phyloP scores from a whole-genome alignment of 192 early-diverging fungal genomes.

The Coemansia sp. region DNA sequence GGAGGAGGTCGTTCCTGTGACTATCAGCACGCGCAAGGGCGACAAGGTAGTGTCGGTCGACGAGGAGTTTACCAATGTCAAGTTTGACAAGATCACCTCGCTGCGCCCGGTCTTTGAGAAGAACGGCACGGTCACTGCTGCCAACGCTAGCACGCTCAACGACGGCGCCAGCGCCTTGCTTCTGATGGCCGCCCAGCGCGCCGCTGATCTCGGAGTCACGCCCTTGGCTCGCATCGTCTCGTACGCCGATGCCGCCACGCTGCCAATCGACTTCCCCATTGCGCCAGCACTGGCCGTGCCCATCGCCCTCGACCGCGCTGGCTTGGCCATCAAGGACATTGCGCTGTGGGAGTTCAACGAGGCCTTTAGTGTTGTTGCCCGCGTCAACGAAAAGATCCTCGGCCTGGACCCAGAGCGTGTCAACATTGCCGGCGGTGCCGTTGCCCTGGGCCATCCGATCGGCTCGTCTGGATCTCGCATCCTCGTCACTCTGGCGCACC shows the following conservation, averaged over 20 bases:
- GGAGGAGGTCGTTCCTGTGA: constrained; percentile 84
- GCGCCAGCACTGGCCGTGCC: constrained; percentile 93
- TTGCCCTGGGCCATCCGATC: constrained; percentile 81
- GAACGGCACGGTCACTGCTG: constrained; percentile 92
- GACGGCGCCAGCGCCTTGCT: constrained; percentile 95
- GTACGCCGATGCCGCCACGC: constrained; percentile 89
- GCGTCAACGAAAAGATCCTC: constrained; percentile 88
- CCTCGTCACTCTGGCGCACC: constrained; percentile 78
- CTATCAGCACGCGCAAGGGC: constrained; percentile 83
- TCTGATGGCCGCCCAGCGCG: constrained; percentile 78
- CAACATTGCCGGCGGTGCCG: constrained; percentile 84
- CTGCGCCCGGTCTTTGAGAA: constrained; percentile 86
- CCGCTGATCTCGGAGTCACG: constrained; percentile 74
- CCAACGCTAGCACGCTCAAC: constrained; percentile 94
- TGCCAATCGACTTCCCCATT: constrained; percentile 94
- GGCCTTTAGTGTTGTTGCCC: constrained; percentile 92
- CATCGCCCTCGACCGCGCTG: constrained; percentile 88
- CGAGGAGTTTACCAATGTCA: constrained; percentile 94
- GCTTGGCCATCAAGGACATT: constrained; percentile 82
- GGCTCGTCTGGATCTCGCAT: constrained; percentile 85
- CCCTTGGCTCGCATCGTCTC: constrained; percentile 88
- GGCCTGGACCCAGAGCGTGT: constrained; percentile 71
- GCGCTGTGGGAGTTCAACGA: constrained; percentile 96
- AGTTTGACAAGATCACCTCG: constrained; percentile 85
- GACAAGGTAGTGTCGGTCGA: constrained; percentile 78